Base-by-base conservation (phyloP, 441 rosid genomes). In the Breynia disticha region DNA sequence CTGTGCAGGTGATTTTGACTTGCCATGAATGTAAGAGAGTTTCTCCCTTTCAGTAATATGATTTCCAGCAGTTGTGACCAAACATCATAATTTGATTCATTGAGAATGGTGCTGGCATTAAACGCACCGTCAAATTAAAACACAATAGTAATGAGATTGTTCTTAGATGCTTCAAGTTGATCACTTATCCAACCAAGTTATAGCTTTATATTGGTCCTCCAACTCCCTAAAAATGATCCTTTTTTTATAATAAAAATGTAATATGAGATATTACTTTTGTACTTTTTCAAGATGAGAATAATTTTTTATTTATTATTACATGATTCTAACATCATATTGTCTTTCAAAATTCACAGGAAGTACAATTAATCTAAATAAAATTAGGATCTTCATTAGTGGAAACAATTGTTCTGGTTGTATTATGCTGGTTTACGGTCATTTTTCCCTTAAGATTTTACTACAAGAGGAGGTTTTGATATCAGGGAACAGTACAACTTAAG, bases 161-260 rank as follows among this genome's bases (percentile, higher is more conserved):
- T n/a, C n/a, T n/a, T n/a, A n/a, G n/a, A n/a, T n/a, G n/a, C n/a
- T n/a, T n/a, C n/a, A n/a, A n/a, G n/a, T n/a, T n/a, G n/a, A n/a
- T n/a, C n/a, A n/a, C n/a, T 55, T 16, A 28, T 35, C 19, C 65
- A 52, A 62, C 71, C 48, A 50, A 67, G 37, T 56, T 72, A 60
- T 59, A 63, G 69, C 20, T 75, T 46, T 63, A 54, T 63, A 15
- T 24, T 85, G 18, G 62, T 69, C 56, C 64, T 90, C 51, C 75
- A 83, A 66, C 81, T 90, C 21, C 39, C 76, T 35, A 58, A 75
- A 67, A 64, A 50, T 69, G 96, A 79, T 62, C 83, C 87, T 4
- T 56, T 81, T 50, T 79, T 74, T 66, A 72, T 57, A 72, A 78
- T 54, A 87, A 87, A 79, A 79, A 83, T 91, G 93, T 87, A 24